phyloP scores from a whole-genome alignment of 2,329 filamentous ascomycete genomes.

The Myriosclerotinia duriaeana region DNA sequence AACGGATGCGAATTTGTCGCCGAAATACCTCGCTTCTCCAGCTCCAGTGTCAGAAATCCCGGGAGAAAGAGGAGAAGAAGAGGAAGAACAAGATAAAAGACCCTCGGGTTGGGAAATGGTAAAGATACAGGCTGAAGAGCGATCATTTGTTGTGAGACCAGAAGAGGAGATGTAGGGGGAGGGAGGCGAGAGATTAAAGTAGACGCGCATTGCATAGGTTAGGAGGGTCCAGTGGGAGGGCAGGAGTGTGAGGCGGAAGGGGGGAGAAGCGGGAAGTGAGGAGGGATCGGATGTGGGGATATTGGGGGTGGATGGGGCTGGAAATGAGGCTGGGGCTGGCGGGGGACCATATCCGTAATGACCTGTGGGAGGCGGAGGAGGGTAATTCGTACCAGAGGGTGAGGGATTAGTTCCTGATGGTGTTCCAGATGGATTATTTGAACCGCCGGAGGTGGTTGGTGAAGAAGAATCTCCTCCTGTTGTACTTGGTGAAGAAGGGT shows the following conservation, averaged over 20 bases:
- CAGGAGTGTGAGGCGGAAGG: constrained; percentile 12
- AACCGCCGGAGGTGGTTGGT: neutral
- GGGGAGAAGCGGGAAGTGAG: neutral
- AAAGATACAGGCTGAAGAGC: neutral
- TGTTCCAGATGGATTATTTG: neutral
- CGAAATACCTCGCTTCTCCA: neutral
- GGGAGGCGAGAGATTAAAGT: neutral
- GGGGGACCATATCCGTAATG: neutral
- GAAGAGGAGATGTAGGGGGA: neutral
- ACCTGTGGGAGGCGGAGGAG: neutral
- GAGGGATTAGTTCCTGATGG: neutral
- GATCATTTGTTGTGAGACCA: neutral
- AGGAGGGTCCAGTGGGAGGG: constrained; percentile 5
- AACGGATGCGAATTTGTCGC: neutral
- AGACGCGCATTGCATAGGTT: constrained; percentile 4
- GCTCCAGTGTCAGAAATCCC: neutral
- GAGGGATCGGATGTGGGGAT: neutral
- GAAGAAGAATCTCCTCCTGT: neutral
- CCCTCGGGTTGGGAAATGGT: neutral
- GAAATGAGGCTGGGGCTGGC: neutral
- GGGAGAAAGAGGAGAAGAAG: neutral
- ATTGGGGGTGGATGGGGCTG: neutral
- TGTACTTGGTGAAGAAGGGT: neutral
- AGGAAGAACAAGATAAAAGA: neutral
- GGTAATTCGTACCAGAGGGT: neutral